Base-by-base conservation (phyloP, 1,284 basidiomycete genomes). In the Apiotrichum gracile region DNA sequence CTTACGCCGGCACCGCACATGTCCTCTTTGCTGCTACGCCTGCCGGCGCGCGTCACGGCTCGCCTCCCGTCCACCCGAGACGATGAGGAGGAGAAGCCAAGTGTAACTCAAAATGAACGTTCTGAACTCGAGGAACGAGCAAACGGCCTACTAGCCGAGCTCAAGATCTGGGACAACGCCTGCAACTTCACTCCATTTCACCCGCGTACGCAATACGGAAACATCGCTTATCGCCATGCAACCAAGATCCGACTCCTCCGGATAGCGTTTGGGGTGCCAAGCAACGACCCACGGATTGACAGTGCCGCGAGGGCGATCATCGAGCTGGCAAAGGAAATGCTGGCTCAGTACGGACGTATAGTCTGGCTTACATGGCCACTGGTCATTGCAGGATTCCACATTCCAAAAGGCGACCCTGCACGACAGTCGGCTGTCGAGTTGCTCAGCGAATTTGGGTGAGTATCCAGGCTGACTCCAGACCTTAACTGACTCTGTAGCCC, bases 291-390 rank as follows among this genome's bases (percentile, higher is more conserved):
- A 9, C 60, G 69, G n/a, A 64, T 73, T 13, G 59, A 65, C 49
- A 56, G 53, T 5, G 60, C 63, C 2, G 60, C 61, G 5, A 55
- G 58, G 13, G 66, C 67, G 14, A 72, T 73, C 38, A 65, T 73
- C 26, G 70, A 72, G 55, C 58, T 73, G 17, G 65, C 64, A 8
- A 69, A 62, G 47, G 71, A 70, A 51, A 61, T 68, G 57, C 52
- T 70, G 33, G 59, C 66, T n/a, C 48, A 60, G 51, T 72, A 68
- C 51, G 66, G 67, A 3, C 61, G 67, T 40, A 67, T 72, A 43
- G 64, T 65, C 3, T 71, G 69, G 69, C 48, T 73, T 13, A 73
- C 71, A 7, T 73, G 71, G 71, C 71, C 71, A 1, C 65, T 72
- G 27, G 47, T 73, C 21, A 69, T 72, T 29, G 68, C 69, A 22